Base-by-base conservation (phyloP, 768 basidiomycete species). In the Coprinopsis cinerea region DNA sequence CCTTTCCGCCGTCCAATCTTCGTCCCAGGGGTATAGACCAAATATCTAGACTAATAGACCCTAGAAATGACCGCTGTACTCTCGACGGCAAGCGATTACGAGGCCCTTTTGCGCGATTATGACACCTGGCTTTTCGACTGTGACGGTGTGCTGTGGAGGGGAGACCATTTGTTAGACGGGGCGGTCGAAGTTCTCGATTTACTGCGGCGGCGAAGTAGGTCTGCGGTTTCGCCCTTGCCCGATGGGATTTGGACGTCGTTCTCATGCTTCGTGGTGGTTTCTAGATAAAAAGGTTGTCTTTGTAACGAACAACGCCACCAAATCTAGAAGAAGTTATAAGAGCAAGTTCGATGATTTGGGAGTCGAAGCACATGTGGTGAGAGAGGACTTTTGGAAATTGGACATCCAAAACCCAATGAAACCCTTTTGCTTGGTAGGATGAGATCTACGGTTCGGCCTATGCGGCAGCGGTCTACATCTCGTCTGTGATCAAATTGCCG, bases 81-180 rank as follows among this genome's bases (percentile, higher is more conserved):
- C 51, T 65, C 75, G 18, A 61, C 71, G 34, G 53, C 60, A 9
- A 67, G 67, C 14, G 74, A 81, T 50, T 81, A 81, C 53, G 64
- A 69, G 50, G 56, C 65, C 14, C 59, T 84, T 24, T 55, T 84
- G 55, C 71, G 78, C 57, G 73, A 78, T 61, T 92, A 87, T 64
- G 93, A 97, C 63, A 95, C 93, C 23, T 95, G 92, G 83, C 77
- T 97, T 67, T 89, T 96, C 55, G 93, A 97, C 67, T 97, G 94
- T 62, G 93, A 97, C 61, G 94, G 93, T 13, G 94, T 97, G 18
- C 74, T 97, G 27, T 97, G 94, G 90, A 81, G 83, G 49, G 93
- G 88, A 14, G 85, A 88, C 65, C 72, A 75, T 42, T 70, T 88
- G 25, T 79, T 94, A 57, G 84, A 90, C 14, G 91, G 91, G 7